A percentile compares a stretch with the other conserved stretches of the same genome.
These are phyloP conservation scores for Petunia hybrid DNA, from an alignment of 305 asterid genomes.

Conservation along the genomic window DNA sequence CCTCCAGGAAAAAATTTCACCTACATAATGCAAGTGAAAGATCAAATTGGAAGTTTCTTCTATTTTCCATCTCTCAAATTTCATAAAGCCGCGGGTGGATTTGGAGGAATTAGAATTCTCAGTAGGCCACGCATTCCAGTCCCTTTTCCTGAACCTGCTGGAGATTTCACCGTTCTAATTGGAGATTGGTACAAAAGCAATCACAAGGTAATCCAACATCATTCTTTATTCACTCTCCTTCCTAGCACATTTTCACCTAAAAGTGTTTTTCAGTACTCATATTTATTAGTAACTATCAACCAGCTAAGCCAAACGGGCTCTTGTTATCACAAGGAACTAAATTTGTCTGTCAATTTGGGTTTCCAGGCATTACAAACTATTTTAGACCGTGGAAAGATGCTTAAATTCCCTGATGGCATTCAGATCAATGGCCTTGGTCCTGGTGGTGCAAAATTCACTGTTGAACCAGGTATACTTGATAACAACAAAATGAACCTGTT, in stretches of 20 bases:
- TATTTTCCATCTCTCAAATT: constrained; percentile 72
- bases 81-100: constrained; percentile 84
- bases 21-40: constrained; percentile 68
- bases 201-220: constrained; percentile 55
- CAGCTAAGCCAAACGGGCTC: too few relatives aligned
- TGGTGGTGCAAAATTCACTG: constrained; percentile 46
- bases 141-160: constrained; percentile 68
- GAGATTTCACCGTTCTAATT: constrained; percentile 62
- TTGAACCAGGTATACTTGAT: constrained; percentile 51
- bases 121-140: constrained; percentile 75
- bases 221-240: not conserved
- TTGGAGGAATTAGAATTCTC: constrained; percentile 67
- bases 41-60: constrained; percentile 80
- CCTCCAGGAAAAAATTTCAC: constrained; percentile 84
- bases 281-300: too few relatives aligned
- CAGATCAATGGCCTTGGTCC: constrained; percentile 71
- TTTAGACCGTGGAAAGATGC: constrained; percentile 57
- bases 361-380: constrained; percentile 51
- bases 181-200: constrained; percentile 75
- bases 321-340: not conserved
- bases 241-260: too few relatives aligned
- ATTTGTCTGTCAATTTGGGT: not conserved
- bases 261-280: too few relatives aligned
- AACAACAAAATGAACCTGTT: not conserved
- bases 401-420: constrained; percentile 57